These are phyloP conservation scores for Epichloe hybrida DNA, from an alignment of 2,329 filamentous ascomycete species.

Conservation along the genomic window DNA sequence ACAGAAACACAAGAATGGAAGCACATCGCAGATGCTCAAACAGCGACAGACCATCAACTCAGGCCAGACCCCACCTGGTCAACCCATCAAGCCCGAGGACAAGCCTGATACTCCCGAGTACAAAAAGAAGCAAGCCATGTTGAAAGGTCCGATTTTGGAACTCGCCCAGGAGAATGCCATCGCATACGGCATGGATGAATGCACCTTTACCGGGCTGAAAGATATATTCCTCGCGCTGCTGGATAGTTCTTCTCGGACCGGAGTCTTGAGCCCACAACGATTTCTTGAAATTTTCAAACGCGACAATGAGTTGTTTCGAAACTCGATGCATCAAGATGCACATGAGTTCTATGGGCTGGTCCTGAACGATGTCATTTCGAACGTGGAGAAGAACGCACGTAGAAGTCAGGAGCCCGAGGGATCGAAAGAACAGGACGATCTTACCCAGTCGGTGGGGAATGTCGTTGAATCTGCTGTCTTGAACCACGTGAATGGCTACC, in stretches of 20 bases:
- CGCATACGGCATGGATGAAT: constrained; percentile 86
- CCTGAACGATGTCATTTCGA: constrained; percentile 90
- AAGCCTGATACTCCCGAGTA: constrained; percentile 91
- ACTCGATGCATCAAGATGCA: constrained; percentile 95
- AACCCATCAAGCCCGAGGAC: constrained; percentile 63
- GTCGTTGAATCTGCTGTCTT: constrained; percentile 19
- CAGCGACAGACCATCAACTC: constrained; percentile 40
- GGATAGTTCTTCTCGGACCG: constrained; percentile 66
- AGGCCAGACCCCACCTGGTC: constrained; percentile 40
- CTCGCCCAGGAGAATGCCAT: constrained; percentile 67
- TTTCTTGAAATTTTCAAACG: constrained; percentile 88
- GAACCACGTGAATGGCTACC: constrained; percentile 28
- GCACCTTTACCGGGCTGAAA: constrained; percentile 85
- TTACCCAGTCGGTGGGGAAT: constrained; percentile 38
- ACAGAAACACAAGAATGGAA: constrained; percentile 39
- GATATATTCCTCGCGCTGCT: constrained; percentile 92
- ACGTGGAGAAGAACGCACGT: constrained; percentile 78
- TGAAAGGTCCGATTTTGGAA: constrained; percentile 75
- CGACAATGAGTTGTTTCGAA: constrained; percentile 95
- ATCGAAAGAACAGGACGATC: constrained; percentile 25
- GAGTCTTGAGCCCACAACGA: constrained; percentile 80
- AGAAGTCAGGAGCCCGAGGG: constrained; percentile 40
- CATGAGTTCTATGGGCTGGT: constrained; percentile 93
- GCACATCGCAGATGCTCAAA: constrained; percentile 41
- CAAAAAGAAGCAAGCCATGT: constrained; percentile 91